Base-by-base conservation (phyloP, 345 rosid genomes). In the Eucalyptus polyanthemos region DNA sequence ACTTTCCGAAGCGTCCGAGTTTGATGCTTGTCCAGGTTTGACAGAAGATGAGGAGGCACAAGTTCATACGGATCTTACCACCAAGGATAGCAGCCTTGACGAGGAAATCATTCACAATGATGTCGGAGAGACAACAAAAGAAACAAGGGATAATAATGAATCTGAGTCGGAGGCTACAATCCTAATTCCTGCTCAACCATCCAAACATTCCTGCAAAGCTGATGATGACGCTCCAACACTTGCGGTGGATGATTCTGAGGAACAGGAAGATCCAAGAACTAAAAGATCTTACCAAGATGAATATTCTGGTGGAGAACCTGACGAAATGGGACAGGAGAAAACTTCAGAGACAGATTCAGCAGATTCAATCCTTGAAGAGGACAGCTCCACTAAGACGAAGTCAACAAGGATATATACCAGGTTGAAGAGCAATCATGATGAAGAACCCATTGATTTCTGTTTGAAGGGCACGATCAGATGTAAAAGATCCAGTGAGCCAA, bases 381-480 rank as follows among this genome's bases (percentile, higher is more conserved):
- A 15, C 25, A 51, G 88, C 45, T 87, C 88, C 34, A 88, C 80
- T 86, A 50, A 56, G 50, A n/a, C 50, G 29, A 50, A 87, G 50
- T 76, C 87, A 5, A 86, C 34, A n/a, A 87, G 87, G 88, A 87
- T 81, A 47, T 92, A 53, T 90, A 56, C 87, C 50, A 88, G 87
- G 62, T 60, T 49, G 80, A 44, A 89, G 87, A 88, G 92, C 62
- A 89, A 88, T 53, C 91, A 91, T 88, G 86, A 91, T 11, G 92
- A 89, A 88, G 96, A 91, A 80, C 89, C 87, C 49, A 86, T 88
- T 11, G 90, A 80, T 62, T 25, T 88, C 34, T 65, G 87, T 80
- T 45, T 76, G 87, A 93, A 92, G 90, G 93, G 96, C 96, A 92
- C 87, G 87, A 90, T 81, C 60, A 89, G 90, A 89, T 29, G 93